Conservation (phyloP, 106 monocot genomes). For the Dioscorea zingiberensis region DNA sequence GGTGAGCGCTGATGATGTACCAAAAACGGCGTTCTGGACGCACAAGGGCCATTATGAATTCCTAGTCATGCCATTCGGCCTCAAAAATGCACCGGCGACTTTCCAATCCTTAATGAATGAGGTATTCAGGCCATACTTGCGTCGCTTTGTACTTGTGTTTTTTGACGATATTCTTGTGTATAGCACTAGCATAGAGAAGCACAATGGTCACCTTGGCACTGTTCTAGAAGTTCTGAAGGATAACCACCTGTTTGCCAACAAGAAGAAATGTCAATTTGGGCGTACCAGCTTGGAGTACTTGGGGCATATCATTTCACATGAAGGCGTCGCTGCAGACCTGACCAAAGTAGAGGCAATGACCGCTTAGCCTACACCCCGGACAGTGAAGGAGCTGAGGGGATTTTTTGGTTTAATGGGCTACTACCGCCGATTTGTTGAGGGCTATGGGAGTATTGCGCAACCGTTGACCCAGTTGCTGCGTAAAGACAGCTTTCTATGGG, state of each 20-base stretch:
- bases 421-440: neutral
- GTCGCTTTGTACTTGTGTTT: neutral
- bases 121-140: neutral
- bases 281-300: neutral
- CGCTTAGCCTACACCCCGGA: neutral
- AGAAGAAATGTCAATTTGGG: neutral
- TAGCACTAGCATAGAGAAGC: neutral
- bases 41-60: too few relatives aligned
- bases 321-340: neutral
- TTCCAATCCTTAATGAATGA: neutral
- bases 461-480: neutral
- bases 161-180: slow-evolving; percentile 3
- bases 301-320: neutral
- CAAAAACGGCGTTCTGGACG: neutral
- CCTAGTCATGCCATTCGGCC: too few relatives aligned
- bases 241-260: neutral
- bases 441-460: neutral
- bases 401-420: slow-evolving; percentile 5
- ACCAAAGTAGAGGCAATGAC: neutral
- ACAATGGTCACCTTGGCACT: neutral
- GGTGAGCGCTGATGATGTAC: neutral
- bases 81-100: too few relatives aligned
- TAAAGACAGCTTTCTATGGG: slow-evolving; percentile 1
- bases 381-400: neutral
- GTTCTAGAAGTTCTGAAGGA: neutral